Evolutionary conservation across 2,329 filamentous ascomycete genomes (phyloP), one percentile per base, ranked within the genome.

Genomic region (Aspergillus unguis): DNA sequence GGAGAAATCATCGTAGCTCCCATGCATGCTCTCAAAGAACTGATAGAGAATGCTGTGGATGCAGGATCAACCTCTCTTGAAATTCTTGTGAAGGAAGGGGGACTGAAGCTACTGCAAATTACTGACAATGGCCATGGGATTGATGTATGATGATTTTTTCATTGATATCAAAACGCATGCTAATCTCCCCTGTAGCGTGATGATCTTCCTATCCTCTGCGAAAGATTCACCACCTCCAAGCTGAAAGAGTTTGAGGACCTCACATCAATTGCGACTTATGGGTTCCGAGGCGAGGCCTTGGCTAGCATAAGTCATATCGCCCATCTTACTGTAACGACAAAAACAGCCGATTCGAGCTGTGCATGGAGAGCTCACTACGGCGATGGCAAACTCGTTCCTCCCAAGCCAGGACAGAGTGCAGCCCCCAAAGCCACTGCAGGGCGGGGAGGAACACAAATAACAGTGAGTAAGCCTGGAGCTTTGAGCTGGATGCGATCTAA

Each of bases 231-330:
- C 7, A 99, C 94, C 0, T 97, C 92, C 9, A 99, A 99, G 69
- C 80, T 99, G 53, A 91, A 94, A 62, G 83, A 84, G 4, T 99
- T 99, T 61, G 92, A 97, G 69, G 94, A 99, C 69, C 78, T 99
- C 44, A 84, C 84, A 37, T 88, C 86, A 4, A 97, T 99, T 59
- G 86, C 85, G 46, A 97, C 94, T 1, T 99, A 99, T 70, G 94
- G 94, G n/a, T 99, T 99, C 67, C 87, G 94, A 48, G 94, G 94
- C 50, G 94, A 99, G 73, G 94, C 94, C 3, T 76, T 99, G 50
- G 94, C 94, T 10, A 97, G 94, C 73, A 99, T 99, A 70, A 97
- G 92, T 67, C 94, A 99, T 69, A 96, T 99, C 63, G 92, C 95
- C 32, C 95, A 99, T 75, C 80, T 99, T 25, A 90, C 87, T 3